Evolutionary conservation across 164 flowering plant genomes (phyloP).

Genomic region (Tetrastigma voinierianum): DNA sequence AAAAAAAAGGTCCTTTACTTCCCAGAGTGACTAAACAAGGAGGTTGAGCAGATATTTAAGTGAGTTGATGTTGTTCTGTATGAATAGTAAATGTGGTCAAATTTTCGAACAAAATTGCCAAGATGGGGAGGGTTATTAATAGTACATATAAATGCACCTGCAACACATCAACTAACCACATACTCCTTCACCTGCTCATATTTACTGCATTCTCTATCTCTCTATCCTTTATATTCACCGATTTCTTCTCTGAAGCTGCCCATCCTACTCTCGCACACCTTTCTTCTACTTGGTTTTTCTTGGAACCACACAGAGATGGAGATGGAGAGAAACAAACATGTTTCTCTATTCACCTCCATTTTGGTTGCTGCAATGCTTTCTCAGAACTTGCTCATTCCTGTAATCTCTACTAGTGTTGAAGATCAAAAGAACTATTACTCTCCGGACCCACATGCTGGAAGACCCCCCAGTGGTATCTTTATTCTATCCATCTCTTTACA

Average conservation of each 20-base stretch:
- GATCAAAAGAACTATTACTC: constrained; percentile 60
- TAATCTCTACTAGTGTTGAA: constrained; percentile 31
- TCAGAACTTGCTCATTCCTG: constrained; percentile 44
- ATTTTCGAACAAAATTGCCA: not conserved
- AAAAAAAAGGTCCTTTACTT: no score
- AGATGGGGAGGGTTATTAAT: constrained; percentile 11
- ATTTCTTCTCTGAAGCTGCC: not conserved
- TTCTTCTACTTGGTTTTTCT: constrained; percentile 6
- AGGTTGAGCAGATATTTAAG: no score
- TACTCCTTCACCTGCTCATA: constrained; percentile 41
- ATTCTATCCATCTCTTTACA: constrained; percentile 6
- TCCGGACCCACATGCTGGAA: constrained; percentile 48
- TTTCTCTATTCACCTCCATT: constrained; percentile 24
- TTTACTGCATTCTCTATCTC: constrained; percentile 39
- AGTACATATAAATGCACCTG: constrained; percentile 53
- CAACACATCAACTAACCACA: constrained; percentile 59
- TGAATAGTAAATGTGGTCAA: no score
- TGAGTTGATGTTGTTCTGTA: no score
- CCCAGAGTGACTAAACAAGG: no score
- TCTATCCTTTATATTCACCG: constrained; percentile 18
- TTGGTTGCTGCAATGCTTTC: constrained; percentile 44
- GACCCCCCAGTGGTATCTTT: constrained; percentile 29
- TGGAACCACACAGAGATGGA: constrained; percentile 23
- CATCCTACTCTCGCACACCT: not conserved
- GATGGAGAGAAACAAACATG: constrained; percentile 21